Percentiles rank a stretch among this genome's conserved stretches.
These are phyloP conservation scores for Encephalitozoon cuniculi DNA, from an alignment of 371 early-diverging fungal genomes.

Conservation along the genomic window DNA sequence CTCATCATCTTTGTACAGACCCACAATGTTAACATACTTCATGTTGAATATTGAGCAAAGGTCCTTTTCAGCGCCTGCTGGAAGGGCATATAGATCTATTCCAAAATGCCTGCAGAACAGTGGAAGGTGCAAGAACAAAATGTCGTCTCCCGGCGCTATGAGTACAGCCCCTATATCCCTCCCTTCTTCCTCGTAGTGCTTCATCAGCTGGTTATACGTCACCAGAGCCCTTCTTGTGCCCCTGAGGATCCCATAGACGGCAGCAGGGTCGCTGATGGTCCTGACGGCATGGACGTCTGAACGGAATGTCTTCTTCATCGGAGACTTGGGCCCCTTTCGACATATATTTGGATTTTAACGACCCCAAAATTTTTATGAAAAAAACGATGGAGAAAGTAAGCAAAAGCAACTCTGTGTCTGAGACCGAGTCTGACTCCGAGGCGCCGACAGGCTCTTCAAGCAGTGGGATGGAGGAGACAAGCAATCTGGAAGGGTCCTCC, in stretches of 20 bases:
- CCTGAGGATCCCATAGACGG: not conserved
- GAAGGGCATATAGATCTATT: constrained; percentile 15
- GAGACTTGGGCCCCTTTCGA: not conserved
- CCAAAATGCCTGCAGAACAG: constrained; percentile 27
- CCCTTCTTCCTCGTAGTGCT: not conserved
- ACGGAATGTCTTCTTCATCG: not conserved
- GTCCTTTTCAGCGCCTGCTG: not conserved
- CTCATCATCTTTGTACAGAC: not conserved
- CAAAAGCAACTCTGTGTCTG: not conserved
- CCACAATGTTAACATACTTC: constrained; percentile 3
- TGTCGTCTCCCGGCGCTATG: not conserved
- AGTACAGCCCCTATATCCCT: constrained; percentile 14
- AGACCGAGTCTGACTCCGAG: not conserved
- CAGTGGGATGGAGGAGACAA: not conserved
- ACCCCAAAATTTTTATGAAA: constrained; percentile 9
- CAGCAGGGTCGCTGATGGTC: not conserved
- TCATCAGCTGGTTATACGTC: constrained; percentile 47
- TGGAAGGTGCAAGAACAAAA: constrained; percentile 17
- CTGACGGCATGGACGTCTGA: constrained; percentile 2
- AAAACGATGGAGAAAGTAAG: not conserved
- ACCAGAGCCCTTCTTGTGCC: not conserved
- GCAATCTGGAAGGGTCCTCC: too few species aligned
- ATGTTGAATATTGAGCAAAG: not conserved
- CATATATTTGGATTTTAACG: not conserved
- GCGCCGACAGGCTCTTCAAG: not conserved